Conservation (phyloP, 2,329 filamentous ascomycete species). For the Scedosporium minutisporum region DNA sequence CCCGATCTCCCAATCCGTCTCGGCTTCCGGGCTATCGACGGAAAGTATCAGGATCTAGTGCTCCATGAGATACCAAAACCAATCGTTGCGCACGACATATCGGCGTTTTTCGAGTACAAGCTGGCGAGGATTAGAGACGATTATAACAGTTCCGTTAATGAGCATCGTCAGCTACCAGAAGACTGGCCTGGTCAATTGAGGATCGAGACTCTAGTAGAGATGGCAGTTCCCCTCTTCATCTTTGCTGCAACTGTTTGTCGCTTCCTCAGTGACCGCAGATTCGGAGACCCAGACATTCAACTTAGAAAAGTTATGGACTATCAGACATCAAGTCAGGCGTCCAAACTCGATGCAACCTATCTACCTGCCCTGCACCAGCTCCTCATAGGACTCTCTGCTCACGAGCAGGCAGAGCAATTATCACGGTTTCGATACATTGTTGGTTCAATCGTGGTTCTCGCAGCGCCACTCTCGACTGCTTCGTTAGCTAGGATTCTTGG, state of each 20-base stretch:
- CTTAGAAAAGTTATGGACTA: slow-evolving; percentile 8
- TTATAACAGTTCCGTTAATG: neutral
- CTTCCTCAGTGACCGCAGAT: slow-evolving; percentile 11
- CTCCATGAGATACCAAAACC: slow-evolving; percentile 22
- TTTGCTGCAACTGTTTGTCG: slow-evolving; percentile 19
- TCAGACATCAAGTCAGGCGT: neutral
- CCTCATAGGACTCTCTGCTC: neutral
- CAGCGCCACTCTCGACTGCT: slow-evolving; percentile 35
- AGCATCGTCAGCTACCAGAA: neutral
- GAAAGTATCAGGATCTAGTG: slow-evolving; percentile 20
- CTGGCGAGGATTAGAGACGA: neutral
- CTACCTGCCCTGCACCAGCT: slow-evolving; percentile 6
- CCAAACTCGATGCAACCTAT: slow-evolving; percentile 7
- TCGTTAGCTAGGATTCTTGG: slow-evolving; percentile 16
- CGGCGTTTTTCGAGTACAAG: neutral
- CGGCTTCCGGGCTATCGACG: slow-evolving; percentile 20
- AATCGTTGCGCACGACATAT: slow-evolving; percentile 24
- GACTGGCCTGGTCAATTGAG: slow-evolving; percentile 7
- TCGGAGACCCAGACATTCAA: slow-evolving; percentile 9
- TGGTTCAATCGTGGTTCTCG: slow-evolving; percentile 45
- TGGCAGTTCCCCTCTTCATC: slow-evolving; percentile 21
- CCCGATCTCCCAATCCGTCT: slow-evolving; percentile 24
- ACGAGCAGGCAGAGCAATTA: neutral
- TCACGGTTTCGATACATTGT: slow-evolving; percentile 23
- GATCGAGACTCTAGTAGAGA: slow-evolving; percentile 12